Conservation (phyloP, 306 rosid species). For the Quercus bicolor region DNA sequence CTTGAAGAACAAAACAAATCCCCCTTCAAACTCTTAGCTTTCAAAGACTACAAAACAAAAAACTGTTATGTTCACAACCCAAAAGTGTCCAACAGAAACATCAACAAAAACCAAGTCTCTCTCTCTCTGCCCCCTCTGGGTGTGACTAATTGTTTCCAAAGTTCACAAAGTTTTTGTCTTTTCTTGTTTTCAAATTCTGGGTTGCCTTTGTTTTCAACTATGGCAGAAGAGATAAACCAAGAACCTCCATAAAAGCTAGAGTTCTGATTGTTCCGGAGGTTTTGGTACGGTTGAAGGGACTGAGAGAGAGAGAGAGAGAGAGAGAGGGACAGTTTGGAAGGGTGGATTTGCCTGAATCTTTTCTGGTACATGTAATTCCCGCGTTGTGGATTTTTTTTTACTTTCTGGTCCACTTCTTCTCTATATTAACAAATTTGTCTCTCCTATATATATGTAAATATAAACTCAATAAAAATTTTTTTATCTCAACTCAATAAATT, state of each 20-base stretch:
- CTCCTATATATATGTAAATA: too few relatives aligned
- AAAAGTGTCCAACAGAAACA: neutral
- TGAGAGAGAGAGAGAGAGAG: neutral
- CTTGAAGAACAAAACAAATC: neutral
- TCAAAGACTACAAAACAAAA: neutral
- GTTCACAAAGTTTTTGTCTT: neutral
- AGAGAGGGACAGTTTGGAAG: neutral
- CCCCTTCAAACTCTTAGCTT: neutral
- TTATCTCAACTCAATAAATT: too few relatives aligned
- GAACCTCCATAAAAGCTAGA: neutral
- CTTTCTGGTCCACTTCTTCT: neutral
- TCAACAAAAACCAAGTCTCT: neutral
- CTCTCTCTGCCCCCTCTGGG: neutral
- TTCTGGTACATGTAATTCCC: neutral
- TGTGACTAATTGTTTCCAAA: neutral
- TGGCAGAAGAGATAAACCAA: neutral
- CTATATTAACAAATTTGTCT: too few relatives aligned
- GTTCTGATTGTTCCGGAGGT: neutral
- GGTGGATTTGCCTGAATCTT: neutral
- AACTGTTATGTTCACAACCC: too few relatives aligned
- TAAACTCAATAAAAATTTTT: too few relatives aligned
- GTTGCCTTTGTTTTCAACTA: neutral
- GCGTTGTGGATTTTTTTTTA: neutral
- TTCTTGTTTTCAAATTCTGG: neutral
- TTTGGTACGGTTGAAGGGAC: neutral